These are phyloP conservation scores for Wickerhamomyces sp. DNA, from an alignment of 1,139 yeast genomes.

Conservation along the genomic window DNA sequence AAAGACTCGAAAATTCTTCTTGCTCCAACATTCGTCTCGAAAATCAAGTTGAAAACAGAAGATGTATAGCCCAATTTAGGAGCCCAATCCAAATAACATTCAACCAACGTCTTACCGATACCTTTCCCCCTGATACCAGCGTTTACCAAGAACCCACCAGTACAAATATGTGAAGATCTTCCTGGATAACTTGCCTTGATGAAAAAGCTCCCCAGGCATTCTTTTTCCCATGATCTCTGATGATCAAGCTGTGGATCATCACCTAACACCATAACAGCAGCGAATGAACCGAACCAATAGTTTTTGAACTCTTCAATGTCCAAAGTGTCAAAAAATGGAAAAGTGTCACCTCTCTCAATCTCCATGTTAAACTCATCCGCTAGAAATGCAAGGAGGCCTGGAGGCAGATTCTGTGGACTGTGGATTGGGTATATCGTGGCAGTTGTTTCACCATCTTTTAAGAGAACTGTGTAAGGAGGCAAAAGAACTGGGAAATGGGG, in stretches of 20 bases:
- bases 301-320: slow-evolving; percentile 67
- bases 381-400: slow-evolving; percentile 70
- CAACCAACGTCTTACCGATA: slow-evolving; percentile 79
- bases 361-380: slow-evolving; percentile 94
- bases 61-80: slow-evolving; percentile 83
- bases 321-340: slow-evolving; percentile 76
- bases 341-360: slow-evolving; percentile 82
- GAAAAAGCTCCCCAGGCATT: slow-evolving; percentile 80
- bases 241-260: slow-evolving; percentile 57
- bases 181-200: slow-evolving; percentile 91
- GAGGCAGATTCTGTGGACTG: slow-evolving; percentile 59
- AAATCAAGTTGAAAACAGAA: slow-evolving; percentile 78
- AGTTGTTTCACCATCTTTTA: slow-evolving; percentile 85
- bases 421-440: slow-evolving; percentile 89
- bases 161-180: slow-evolving; percentile 87
- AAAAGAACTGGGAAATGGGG: slow-evolving; percentile 20
- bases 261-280: slow-evolving; percentile 83
- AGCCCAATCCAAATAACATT: slow-evolving; percentile 87
- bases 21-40: slow-evolving; percentile 83
- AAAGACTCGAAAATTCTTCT: slow-evolving; percentile 74
- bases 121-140: slow-evolving; percentile 94
- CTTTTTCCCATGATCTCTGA: slow-evolving; percentile 77
- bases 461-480: slow-evolving; percentile 54
- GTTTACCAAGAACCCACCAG: slow-evolving; percentile 83
- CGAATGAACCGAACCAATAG: slow-evolving; percentile 80